Evolutionary conservation across 148 eudicot genomes (phyloP), one percentile per base, ranked within the genome.

Genomic region (Talinum fruticosum): DNA sequence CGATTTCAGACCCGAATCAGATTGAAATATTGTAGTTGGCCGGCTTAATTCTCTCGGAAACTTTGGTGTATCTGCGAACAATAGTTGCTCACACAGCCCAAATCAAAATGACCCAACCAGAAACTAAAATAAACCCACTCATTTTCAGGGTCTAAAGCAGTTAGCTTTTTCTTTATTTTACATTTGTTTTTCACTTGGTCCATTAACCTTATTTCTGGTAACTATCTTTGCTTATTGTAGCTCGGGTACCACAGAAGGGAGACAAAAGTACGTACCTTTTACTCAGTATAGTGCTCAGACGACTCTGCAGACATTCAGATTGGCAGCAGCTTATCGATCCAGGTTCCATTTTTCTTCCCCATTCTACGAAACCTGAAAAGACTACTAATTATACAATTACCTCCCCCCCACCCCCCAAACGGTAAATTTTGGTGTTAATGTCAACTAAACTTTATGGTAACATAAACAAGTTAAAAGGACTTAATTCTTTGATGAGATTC

Each of bases 231-330:
- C 29, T 29, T 32, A 69, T 33, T 85, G 53, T 59, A 92, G 97
- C 70, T 92, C 97, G 47, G 94, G 94, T 76, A 92, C 94, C n/a
- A 92, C 97, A 0, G 97, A 92, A 21, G 94, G 97, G 61, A 74
- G 92, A 72, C 97, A 89, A 74, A 90, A 92, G 79, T 89, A 81
- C 47, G 86, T 92, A 16, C 94, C 97, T 16, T 92, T 88, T 73
- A 92, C 92, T 26, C 80, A 79, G 75, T 89, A 92, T 78, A 90
- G 91, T 80, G 79, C 94, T 78, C 79, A 77, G 21, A 88, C 97
- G 18, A 92, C 94, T 74, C 87, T 92, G 38, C 90, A 86, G 83
- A 89, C 79, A 6, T 92, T 83, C 72, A 86, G 83, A 80, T 49
- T 90, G 79, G 91, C 94, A 23, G 90, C 92, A 54, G 92, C 94